Evolutionary conservation across 2,329 filamentous ascomycete species (phyloP).

Genomic region (Arthrocladium fulminans): DNA sequence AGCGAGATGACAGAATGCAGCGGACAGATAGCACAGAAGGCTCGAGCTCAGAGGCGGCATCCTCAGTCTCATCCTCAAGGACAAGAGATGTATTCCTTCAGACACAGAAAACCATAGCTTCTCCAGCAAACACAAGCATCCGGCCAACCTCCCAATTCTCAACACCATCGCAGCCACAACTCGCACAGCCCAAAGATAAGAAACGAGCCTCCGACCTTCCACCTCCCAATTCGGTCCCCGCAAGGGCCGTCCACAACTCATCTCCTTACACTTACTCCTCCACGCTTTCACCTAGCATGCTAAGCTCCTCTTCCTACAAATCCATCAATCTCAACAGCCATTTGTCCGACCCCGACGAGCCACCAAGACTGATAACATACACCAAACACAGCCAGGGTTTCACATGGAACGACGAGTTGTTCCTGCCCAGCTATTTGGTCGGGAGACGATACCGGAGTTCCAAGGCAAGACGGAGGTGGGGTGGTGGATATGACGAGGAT

Average conservation of each 20-base stretch:
- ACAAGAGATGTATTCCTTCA: not conserved
- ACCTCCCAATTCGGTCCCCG: slow-evolving; percentile 8
- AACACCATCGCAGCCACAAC: not conserved
- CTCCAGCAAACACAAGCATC: not conserved
- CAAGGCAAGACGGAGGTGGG: slow-evolving; percentile 21
- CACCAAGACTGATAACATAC: slow-evolving; percentile 22
- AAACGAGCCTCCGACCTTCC: slow-evolving; percentile 15
- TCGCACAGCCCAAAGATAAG: slow-evolving; percentile 20
- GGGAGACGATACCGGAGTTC: slow-evolving; percentile 19
- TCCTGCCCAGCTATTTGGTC: slow-evolving; percentile 23
- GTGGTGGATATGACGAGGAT: slow-evolving; percentile 22
- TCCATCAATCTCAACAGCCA: slow-evolving; percentile 23
- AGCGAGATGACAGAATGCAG: slow-evolving; percentile 7
- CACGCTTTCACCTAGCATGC: slow-evolving; percentile 23
- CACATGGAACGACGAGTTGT: slow-evolving; percentile 25
- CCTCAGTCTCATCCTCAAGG: slow-evolving; percentile 10
- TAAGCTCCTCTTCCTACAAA: slow-evolving; percentile 22
- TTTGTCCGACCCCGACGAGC: slow-evolving; percentile 19
- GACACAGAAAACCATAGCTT: slow-evolving; percentile 1
- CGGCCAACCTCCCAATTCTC: not conserved
- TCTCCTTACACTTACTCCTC: slow-evolving; percentile 13
- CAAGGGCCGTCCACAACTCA: slow-evolving; percentile 10
- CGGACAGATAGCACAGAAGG: slow-evolving; percentile 7
- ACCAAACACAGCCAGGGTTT: slow-evolving; percentile 24
- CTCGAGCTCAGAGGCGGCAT: slow-evolving; percentile 15